These are phyloP conservation scores for Pseudogymnoascus sp. DNA, from an alignment of 2,329 filamentous ascomycete genomes.

Conservation along the genomic window DNA sequence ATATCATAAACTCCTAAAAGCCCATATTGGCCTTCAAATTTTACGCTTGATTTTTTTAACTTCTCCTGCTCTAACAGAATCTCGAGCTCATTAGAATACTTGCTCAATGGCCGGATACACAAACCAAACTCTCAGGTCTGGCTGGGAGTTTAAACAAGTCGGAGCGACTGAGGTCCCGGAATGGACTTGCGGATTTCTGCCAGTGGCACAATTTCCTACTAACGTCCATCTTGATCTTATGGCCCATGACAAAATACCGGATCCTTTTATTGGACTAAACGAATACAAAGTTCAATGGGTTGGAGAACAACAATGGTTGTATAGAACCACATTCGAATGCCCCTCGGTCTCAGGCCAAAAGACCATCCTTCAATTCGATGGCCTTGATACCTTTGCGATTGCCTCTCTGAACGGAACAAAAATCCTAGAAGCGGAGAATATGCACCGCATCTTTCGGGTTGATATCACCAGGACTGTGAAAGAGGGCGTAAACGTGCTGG, in stretches of 20 bases:
- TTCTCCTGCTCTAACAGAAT: neutral
- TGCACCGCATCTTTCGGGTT: constrained; percentile 55
- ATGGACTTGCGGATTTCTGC: neutral
- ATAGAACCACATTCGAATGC: constrained; percentile 22
- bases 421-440: constrained; percentile 54
- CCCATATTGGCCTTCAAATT: neutral
- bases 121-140: neutral
- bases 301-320: constrained; percentile 42
- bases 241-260: constrained; percentile 33
- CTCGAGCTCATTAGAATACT: neutral
- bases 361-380: constrained; percentile 53
- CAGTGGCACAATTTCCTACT: constrained; percentile 13
- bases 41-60: neutral
- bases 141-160: constrained; percentile 14
- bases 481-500: constrained; percentile 39
- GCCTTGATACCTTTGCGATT: constrained; percentile 57
- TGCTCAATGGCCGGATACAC: neutral
- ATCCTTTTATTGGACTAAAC: constrained; percentile 45
- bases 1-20: neutral
- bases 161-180: neutral
- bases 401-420: constrained; percentile 48
- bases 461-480: constrained; percentile 39
- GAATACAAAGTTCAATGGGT: constrained; percentile 45
- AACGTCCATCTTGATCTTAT: constrained; percentile 14
- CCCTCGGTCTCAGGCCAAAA: constrained; percentile 23